Evolutionary conservation across 768 basidiomycete genomes (phyloP).

Genomic region (Agaricus subrufescens): DNA sequence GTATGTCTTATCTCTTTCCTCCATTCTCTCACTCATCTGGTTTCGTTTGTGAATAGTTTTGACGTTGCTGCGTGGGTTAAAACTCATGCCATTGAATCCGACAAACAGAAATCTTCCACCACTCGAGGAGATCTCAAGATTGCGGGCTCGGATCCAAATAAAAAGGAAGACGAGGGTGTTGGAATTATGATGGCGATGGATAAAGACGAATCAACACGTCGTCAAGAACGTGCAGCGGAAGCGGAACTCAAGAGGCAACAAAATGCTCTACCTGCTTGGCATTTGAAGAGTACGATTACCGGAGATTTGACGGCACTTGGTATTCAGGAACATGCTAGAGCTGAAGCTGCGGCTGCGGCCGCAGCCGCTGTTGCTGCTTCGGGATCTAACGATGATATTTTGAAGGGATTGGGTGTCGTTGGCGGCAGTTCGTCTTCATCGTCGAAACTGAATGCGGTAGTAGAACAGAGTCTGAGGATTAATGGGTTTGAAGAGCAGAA

Average conservation of each 20-base stretch:
- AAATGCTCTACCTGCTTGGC: constrained; percentile 92
- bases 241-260: constrained; percentile 84
- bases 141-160: constrained; percentile 61
- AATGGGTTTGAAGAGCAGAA: constrained; percentile 27
- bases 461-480: constrained; percentile 16
- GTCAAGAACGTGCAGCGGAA: constrained; percentile 71
- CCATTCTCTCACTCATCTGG: neutral
- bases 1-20: constrained; percentile 37
- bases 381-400: constrained; percentile 62
- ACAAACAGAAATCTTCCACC: constrained; percentile 51
- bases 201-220: constrained; percentile 75
- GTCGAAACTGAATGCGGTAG: constrained; percentile 7
- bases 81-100: constrained; percentile 59
- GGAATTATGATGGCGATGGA: constrained; percentile 87
- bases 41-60: constrained; percentile 42
- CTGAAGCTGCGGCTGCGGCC: constrained; percentile 26
- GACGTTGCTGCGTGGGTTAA: constrained; percentile 84
- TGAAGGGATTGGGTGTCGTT: constrained; percentile 62
- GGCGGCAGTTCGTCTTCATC: constrained; percentile 24
- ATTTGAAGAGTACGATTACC: constrained; percentile 92
- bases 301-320: constrained; percentile 89
- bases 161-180: constrained; percentile 68
- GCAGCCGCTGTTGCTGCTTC: neutral
- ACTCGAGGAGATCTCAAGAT: constrained; percentile 60
- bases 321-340: constrained; percentile 63